Base-by-base conservation (phyloP, 768 basidiomycete species). In the Lyophyllum decastes region DNA sequence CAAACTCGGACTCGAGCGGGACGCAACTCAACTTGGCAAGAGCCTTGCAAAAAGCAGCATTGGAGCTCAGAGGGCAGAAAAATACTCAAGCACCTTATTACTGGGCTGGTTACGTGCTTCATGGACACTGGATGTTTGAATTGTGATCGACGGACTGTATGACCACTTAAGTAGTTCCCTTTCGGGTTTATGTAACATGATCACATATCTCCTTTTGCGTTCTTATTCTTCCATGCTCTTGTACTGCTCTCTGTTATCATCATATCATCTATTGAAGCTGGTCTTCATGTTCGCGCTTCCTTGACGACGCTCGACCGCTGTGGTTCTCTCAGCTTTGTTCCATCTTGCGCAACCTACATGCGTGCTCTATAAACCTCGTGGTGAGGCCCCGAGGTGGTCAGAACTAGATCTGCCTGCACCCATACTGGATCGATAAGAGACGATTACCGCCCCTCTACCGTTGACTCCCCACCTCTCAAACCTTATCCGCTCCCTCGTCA, bases 61-160 rank as follows among this genome's bases (percentile, higher is more conserved):
- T 52, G 17, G 22, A 21, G 10, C 21, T 52, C 21, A 40, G 48
- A 33, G 48, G 17, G 14, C 26, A 30, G 24, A 33, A 49, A 30
- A 9, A 24, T 6, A 49, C 27, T 5, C 50, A 33, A 26, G 50
- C 50, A 16, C 50, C 50, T 40, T 52, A 52, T 41, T 50, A 50
- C 49, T 50, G 49, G 33, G 49, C 49, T n/a, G 49, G 49, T 11
- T 50, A 50, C 19, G 30, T 50, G 4, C 49, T 50, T 24, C 49
- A 50, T 35, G 49, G 49, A 34, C 16, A 21, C 49, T 50, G 49
- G 49, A 21, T 50, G 33, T 50, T 50, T 50, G 9, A 48, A 17
- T 11, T 11, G 46, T 48, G 25, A 26, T 27, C 7, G 45, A 38
- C 6, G 16, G 11, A 17, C 35, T 33, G 30, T 33, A 11, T 11